Evolutionary conservation across 2,329 filamentous ascomycete genomes (phyloP).

Genomic region (Aspergillus latus): DNA sequence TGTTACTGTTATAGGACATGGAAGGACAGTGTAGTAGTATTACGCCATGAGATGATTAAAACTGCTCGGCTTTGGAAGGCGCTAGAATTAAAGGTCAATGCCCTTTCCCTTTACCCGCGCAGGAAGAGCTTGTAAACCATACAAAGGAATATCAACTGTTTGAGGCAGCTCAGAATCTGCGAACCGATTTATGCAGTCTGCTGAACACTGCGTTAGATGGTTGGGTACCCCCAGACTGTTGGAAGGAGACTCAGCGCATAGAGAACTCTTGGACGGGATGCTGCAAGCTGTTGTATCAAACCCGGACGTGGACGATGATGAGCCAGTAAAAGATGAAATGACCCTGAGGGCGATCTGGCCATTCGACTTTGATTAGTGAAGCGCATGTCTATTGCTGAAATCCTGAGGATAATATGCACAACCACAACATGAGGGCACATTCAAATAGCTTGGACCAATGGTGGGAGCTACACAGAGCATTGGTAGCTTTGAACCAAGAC

Average conservation of each 20-base stretch:
- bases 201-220: slow-evolving; percentile 34
- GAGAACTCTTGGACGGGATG: slow-evolving; percentile 33
- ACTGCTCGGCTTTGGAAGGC: slow-evolving; percentile 39
- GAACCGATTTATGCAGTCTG: slow-evolving; percentile 27
- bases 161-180: slow-evolving; percentile 35
- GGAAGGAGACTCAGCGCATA: slow-evolving; percentile 33
- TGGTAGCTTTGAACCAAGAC: too few relatives aligned
- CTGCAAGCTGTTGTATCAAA: slow-evolving; percentile 32
- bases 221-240: slow-evolving; percentile 38
- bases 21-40: slow-evolving; percentile 41
- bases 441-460: too few relatives aligned
- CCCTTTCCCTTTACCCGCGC: slow-evolving; percentile 37
- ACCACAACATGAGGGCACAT: too few relatives aligned
- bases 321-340: slow-evolving; percentile 34
- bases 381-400: too few relatives aligned
- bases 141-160: slow-evolving; percentile 33
- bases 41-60: slow-evolving; percentile 44
- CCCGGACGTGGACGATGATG: slow-evolving; percentile 32
- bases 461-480: too few relatives aligned
- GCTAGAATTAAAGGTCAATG: slow-evolving; percentile 39
- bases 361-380: slow-evolving; percentile 25
- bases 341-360: slow-evolving; percentile 39
- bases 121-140: slow-evolving; percentile 29
- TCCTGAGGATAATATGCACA: too few relatives aligned
- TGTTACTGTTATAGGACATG: slow-evolving; percentile 44